These are phyloP conservation scores for Hypoxylon trugodes DNA, from an alignment of 495 filamentous ascomycete genomes.

Conservation along the genomic window DNA sequence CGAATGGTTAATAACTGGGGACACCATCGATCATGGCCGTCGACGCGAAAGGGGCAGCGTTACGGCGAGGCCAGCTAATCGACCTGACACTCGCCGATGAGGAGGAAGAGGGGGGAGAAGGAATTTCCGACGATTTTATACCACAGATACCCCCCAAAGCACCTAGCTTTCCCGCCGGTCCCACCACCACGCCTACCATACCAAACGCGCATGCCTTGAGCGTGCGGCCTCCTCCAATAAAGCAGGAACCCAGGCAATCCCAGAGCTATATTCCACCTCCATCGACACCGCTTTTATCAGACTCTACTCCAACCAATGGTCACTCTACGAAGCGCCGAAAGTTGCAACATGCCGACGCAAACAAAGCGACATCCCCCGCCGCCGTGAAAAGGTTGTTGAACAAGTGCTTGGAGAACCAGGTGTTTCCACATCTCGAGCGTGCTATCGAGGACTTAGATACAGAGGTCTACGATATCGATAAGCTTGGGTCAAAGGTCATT, in stretches of 20 bases:
- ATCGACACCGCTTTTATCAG: neutral
- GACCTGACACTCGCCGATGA: conserved; percentile 20
- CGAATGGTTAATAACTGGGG: conserved; percentile 11
- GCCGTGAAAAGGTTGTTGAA: conserved; percentile 26
- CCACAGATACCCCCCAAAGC: neutral
- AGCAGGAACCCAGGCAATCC: neutral
- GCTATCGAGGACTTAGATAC: conserved; percentile 23
- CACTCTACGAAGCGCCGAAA: conserved; percentile 28
- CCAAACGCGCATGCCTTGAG: no score
- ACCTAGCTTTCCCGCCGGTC: neutral
- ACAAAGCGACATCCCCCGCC: neutral
- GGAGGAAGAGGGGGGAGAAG: conserved; percentile 4
- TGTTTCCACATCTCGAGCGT: conserved; percentile 49
- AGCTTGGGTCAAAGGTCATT: conserved; percentile 36
- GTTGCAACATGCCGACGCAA: neutral
- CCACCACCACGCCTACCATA: no score
- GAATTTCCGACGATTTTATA: neutral
- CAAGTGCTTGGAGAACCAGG: conserved; percentile 44
- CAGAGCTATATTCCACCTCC: neutral
- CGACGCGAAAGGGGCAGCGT: conserved; percentile 12
- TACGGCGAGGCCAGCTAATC: neutral
- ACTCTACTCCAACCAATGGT: neutral
- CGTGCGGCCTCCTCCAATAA: neutral
- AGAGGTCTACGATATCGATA: conserved; percentile 38
- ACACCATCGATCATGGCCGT: conserved; percentile 12